Conservation (phyloP, 129 eudicot genomes). For the Helichrysum umbraculigerum region DNA sequence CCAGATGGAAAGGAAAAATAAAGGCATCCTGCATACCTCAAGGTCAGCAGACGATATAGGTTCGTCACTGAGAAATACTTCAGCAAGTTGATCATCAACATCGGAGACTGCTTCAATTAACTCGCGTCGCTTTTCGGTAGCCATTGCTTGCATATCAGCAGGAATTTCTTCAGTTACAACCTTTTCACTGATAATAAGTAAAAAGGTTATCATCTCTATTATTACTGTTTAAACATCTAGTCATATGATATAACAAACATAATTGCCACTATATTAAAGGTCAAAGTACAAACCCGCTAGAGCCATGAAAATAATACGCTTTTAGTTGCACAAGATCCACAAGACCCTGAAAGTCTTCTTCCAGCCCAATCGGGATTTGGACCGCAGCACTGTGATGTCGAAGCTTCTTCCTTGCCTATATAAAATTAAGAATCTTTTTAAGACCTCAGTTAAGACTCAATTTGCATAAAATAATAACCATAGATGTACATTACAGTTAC, state of each 20-base stretch:
- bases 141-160: constrained; percentile 60
- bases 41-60: constrained; percentile 88
- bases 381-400: constrained; percentile 98
- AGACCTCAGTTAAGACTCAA: neutral
- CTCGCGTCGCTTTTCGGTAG: constrained; percentile 79
- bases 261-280: neutral
- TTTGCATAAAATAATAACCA: neutral
- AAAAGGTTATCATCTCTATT: constrained; percentile 11
- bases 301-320: constrained; percentile 85
- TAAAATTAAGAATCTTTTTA: neutral
- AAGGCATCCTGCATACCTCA: constrained; percentile 54
- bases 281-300: constrained; percentile 75
- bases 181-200: constrained; percentile 57
- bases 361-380: constrained; percentile 95
- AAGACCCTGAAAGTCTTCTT: constrained; percentile 90
- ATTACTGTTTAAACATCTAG: neutral
- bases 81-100: constrained; percentile 97
- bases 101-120: constrained; percentile 88
- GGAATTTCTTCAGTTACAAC: constrained; percentile 80
- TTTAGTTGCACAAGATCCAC: constrained; percentile 85
- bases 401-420: constrained; percentile 85
- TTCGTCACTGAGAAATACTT: constrained; percentile 77
- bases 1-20: neutral
- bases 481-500: neutral
- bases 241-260: neutral